Conservation (phyloP, 345 rosid genomes). For the Fremontodendron californicum region DNA sequence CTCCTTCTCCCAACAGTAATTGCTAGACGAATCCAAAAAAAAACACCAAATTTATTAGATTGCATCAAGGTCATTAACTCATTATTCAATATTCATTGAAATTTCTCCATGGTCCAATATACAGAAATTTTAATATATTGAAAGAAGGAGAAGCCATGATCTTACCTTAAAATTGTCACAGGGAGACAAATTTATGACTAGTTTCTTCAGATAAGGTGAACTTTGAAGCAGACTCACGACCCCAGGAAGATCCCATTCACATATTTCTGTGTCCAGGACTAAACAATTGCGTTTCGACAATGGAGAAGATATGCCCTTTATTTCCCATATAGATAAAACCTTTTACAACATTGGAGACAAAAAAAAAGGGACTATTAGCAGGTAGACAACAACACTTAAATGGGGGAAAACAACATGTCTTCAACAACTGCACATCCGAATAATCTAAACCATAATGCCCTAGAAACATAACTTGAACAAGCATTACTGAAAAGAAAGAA, state of each 20-base stretch:
- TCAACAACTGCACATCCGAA: too few species aligned
- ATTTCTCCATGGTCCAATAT: background rate
- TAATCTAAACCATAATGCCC: background rate
- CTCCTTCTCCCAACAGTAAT: background rate
- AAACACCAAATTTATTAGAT: background rate
- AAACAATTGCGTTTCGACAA: slow-evolving; percentile 16
- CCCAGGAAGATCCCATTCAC: slow-evolving; percentile 32
- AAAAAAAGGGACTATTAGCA: background rate
- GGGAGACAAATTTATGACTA: slow-evolving; percentile 27
- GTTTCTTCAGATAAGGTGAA: slow-evolving; percentile 26
- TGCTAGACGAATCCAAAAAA: background rate
- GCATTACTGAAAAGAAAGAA: background rate
- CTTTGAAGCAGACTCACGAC: slow-evolving; percentile 25
- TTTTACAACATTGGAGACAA: slow-evolving; percentile 12
- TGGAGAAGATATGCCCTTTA: slow-evolving; percentile 20
- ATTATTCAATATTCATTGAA: background rate
- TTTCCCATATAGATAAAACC: slow-evolving; percentile 18
- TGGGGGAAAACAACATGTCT: background rate
- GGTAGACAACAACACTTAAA: background rate
- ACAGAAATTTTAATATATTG: background rate
- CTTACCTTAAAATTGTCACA: background rate
- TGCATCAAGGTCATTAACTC: background rate
- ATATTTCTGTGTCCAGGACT: slow-evolving; percentile 26
- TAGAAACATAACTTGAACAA: background rate
- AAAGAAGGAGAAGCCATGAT: background rate